Percentiles rank a stretch among this genome's conserved stretches.
Evolutionary conservation across 2,329 filamentous ascomycete genomes (phyloP).

Genomic region (Zasmidium cellare): DNA sequence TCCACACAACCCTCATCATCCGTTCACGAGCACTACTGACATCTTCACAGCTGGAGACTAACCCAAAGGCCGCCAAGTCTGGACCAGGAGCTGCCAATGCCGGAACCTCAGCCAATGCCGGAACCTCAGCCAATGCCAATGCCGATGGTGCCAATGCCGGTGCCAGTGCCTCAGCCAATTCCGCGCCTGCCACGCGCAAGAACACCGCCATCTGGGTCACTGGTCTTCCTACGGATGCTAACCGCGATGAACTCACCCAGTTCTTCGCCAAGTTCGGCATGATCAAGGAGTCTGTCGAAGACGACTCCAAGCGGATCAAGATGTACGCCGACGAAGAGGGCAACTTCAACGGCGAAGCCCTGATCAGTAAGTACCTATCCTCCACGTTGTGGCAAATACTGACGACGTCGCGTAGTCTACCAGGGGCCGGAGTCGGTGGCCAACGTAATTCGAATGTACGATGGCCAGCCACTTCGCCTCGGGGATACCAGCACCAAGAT

Average conservation of each 20-base stretch:
- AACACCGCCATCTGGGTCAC: conserved; percentile 95
- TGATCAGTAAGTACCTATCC: conserved; percentile 53
- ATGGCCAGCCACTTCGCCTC: not conserved
- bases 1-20: not conserved
- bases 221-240: conserved; percentile 77
- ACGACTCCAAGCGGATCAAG: conserved; percentile 83
- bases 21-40: not conserved
- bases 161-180: conserved; percentile 6
- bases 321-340: conserved; percentile 82
- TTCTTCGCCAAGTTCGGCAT: conserved; percentile 88
- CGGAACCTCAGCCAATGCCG: too few relatives aligned
- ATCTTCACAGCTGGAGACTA: conserved; percentile 6
- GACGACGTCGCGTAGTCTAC: conserved; percentile 61
- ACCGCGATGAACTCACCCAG: conserved; percentile 75
- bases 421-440: conserved; percentile 93
- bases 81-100: not conserved
- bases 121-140: conserved; percentile 7
- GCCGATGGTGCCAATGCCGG: conserved; percentile 16
- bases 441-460: conserved; percentile 58
- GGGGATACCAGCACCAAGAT: not conserved
- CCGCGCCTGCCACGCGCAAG: conserved; percentile 31
- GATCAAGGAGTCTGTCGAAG: conserved; percentile 92
- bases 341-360: conserved; percentile 87
- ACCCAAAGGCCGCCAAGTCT: conserved; percentile 10
- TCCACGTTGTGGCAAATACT: too few relatives aligned